Evolutionary conservation across 257 asterid genomes (phyloP).

Genomic region (Jacaranda mimosifolia): DNA sequence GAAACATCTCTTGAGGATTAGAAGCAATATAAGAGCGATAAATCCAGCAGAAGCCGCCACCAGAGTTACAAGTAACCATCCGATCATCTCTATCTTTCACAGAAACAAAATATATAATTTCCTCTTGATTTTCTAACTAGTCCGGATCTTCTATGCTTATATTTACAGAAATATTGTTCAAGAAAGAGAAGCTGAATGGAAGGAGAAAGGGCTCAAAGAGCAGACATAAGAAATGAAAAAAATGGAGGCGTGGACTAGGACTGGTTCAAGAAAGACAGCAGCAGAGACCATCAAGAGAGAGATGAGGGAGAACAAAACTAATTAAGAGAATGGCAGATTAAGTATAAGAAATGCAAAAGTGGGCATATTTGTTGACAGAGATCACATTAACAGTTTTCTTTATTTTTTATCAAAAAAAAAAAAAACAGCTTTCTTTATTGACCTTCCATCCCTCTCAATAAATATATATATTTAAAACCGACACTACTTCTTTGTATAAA

Average conservation of each 20-base stretch:
- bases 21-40: slow-evolving; percentile 32
- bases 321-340: not conserved
- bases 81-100: slow-evolving; percentile 48
- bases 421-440: slow-evolving; percentile 47
- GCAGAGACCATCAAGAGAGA: slow-evolving; percentile 19
- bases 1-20: slow-evolving; percentile 43
- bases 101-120: not conserved
- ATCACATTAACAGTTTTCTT: slow-evolving; percentile 34
- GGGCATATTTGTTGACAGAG: slow-evolving; percentile 38
- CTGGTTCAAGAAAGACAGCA: slow-evolving; percentile 65
- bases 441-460: slow-evolving; percentile 36
- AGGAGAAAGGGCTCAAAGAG: not conserved
- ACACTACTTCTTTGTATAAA: slow-evolving; percentile 30
- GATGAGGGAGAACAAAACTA: not conserved
- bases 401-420: no score
- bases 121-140: no score
- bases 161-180: not conserved
- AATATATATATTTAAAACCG: slow-evolving; percentile 30
- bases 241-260: slow-evolving; percentile 49
- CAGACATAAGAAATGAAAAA: not conserved
- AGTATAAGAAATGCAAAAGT: slow-evolving; percentile 29
- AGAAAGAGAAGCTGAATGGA: not conserved
- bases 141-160: not conserved
- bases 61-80: slow-evolving; percentile 45
- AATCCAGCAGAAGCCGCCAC: slow-evolving; percentile 44